Conservation (phyloP, 306 rosid species). For the Corylus avellana region DNA sequence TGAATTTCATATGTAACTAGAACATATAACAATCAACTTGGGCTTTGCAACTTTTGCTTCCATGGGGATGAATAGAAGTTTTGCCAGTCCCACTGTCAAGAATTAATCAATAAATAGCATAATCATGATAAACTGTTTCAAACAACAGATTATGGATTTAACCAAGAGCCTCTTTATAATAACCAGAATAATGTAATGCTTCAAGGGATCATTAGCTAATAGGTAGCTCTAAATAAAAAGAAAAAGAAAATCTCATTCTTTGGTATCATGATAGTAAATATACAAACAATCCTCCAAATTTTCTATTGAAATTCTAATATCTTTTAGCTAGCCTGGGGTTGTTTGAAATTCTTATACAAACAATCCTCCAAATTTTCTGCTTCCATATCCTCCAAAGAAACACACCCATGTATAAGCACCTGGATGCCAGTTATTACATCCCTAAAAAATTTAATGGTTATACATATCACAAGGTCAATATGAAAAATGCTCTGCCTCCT, state of each 20-base stretch:
- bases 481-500: not conserved
- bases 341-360: not conserved
- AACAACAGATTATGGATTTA: constrained; percentile 13
- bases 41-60: constrained; percentile 69
- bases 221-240: not conserved
- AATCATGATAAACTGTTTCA: not conserved
- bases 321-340: not conserved
- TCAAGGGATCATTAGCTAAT: constrained; percentile 1
- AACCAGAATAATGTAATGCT: not conserved
- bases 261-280: not conserved
- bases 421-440: not conserved
- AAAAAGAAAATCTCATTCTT: not conserved
- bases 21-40: constrained; percentile 38
- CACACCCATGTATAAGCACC: not conserved
- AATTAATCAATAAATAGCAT: constrained; percentile 14
- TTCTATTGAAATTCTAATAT: not conserved
- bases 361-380: too few species aligned
- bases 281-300: not conserved
- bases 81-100: constrained; percentile 61
- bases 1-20: not conserved
- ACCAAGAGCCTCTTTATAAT: not conserved
- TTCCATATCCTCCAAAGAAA: not conserved
- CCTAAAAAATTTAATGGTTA: not conserved
- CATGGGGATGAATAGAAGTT: constrained; percentile 54
- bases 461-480: not conserved